Percentiles rank a stretch among this genome's conserved stretches.
Conservation (phyloP, 352 stramenopile species). For the Phytophthora pluvialis region DNA sequence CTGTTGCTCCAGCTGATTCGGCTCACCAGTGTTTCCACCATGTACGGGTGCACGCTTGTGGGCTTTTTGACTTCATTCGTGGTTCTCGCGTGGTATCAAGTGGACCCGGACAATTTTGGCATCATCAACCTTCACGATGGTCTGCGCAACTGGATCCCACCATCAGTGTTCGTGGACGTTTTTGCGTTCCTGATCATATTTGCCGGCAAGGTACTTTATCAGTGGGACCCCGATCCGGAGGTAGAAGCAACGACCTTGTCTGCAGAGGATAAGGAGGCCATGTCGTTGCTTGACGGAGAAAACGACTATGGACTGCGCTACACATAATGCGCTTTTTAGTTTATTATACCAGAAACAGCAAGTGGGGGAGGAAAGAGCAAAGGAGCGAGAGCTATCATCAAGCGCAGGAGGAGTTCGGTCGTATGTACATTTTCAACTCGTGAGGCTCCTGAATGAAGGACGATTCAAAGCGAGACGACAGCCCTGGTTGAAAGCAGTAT, state of each 20-base stretch:
- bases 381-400: conserved; percentile 25
- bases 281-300: conserved; percentile 72
- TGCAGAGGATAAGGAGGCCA: conserved; percentile 85
- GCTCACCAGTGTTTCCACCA: conserved; percentile 80
- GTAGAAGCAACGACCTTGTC: conserved; percentile 84
- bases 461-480: conserved; percentile 21
- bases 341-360: conserved; percentile 25
- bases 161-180: conserved; percentile 74
- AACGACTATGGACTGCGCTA: conserved; percentile 79
- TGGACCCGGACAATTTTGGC: conserved; percentile 72
- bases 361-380: conserved; percentile 3
- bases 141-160: conserved; percentile 74
- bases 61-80: conserved; percentile 80
- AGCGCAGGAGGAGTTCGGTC: conserved; percentile 18
- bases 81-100: conserved; percentile 80
- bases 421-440: conserved; percentile 33
- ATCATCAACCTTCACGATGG: conserved; percentile 60
- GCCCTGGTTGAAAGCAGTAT: conserved; percentile 8
- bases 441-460: conserved; percentile 11
- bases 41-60: conserved; percentile 76
- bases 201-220: conserved; percentile 74
- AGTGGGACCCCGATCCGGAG: conserved; percentile 82
- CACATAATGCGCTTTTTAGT: conserved; percentile 46
- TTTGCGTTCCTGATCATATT: conserved; percentile 75
- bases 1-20: conserved; percentile 74